Conservation (phyloP, 768 basidiomycete species). For the Boletus insuetus region DNA sequence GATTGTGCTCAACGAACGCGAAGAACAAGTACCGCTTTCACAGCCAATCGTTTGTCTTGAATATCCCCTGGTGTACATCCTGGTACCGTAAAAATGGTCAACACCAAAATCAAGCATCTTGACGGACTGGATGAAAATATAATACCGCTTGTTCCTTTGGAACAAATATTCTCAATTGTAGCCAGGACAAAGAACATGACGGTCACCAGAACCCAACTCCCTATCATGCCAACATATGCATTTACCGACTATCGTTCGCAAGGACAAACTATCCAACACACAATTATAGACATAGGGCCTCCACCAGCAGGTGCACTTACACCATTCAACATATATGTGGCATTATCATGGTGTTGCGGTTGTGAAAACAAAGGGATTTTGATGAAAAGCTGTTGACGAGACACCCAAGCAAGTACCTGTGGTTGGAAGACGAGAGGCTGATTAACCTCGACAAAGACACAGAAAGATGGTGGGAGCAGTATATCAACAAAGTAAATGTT, state of each 20-base stretch:
- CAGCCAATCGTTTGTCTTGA: background rate
- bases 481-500: no score
- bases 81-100: background rate
- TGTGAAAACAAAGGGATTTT: background rate
- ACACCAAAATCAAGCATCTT: accelerated
- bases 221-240: background rate
- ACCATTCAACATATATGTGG: background rate
- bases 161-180: no score
- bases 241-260: background rate
- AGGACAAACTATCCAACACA: background rate
- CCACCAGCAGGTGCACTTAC: background rate
- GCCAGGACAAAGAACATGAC: background rate
- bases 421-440: no score
- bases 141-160: background rate
- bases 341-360: background rate
- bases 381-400: no score
- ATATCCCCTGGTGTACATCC: background rate
- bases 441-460: no score
- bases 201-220: background rate
- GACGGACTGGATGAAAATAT: background rate
- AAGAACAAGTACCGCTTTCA: background rate
- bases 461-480: no score
- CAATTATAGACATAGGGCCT: background rate
- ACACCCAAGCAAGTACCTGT: no score
- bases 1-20: background rate